Conservation (phyloP, 768 basidiomycete genomes). For the Solioccasus polychromus region DNA sequence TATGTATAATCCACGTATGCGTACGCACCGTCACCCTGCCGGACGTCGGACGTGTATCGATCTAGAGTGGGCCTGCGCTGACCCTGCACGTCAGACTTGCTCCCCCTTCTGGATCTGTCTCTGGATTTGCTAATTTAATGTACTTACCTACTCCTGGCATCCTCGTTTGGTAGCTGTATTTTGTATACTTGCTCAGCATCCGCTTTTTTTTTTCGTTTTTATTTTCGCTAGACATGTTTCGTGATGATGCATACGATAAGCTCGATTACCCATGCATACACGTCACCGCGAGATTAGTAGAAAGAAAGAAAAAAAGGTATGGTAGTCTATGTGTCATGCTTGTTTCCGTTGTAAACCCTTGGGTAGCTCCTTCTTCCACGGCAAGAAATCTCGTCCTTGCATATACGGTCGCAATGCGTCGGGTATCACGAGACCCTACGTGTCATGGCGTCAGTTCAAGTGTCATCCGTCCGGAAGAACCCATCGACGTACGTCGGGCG, state of each 20-base stretch:
- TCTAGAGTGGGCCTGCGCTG: not conserved
- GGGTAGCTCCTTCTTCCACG: slow-evolving; percentile 78
- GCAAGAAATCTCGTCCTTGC: slow-evolving; percentile 90
- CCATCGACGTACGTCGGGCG: slow-evolving; percentile 75
- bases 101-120: not conserved
- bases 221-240: slow-evolving; percentile 3
- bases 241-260: not conserved
- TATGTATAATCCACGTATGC: slow-evolving; percentile 10
- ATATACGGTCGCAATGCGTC: slow-evolving; percentile 91
- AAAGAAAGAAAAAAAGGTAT: not conserved
- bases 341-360: slow-evolving; percentile 78
- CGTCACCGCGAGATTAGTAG: not conserved
- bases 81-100: not conserved
- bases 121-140: slow-evolving; percentile 22
- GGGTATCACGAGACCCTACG: slow-evolving; percentile 85
- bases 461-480: no score
- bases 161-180: slow-evolving; percentile 17
- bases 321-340: slow-evolving; percentile 28
- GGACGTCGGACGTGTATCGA: slow-evolving; percentile 1
- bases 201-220: not conserved
- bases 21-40: slow-evolving; percentile 10
- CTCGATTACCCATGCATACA: no score
- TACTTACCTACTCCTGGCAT: slow-evolving; percentile 7
- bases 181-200: slow-evolving; percentile 8
- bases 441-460: not conserved